Evolutionary conservation across 352 stramenopile genomes (phyloP), one percentile per base, ranked within the genome.

Genomic region (Phytophthora macrochlamydospora): DNA sequence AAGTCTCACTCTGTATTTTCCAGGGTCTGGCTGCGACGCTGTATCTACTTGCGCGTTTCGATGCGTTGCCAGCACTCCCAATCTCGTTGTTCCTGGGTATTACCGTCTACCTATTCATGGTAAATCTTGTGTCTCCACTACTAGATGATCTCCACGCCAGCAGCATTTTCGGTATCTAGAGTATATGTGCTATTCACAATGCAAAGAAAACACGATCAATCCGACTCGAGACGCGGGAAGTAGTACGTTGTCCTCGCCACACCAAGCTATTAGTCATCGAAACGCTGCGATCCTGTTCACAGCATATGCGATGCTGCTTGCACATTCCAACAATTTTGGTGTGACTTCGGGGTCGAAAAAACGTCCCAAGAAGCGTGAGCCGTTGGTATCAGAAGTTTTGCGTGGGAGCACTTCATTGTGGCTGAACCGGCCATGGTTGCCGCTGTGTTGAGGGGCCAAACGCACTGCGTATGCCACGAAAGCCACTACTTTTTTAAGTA

Each of bases 81-180:
- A 98, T 99, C 63, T 98, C 91, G 9, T 97, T 99, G 50, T 97
- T 98, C 48, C 69, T 93, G 7, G 77, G 87, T 30, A 85, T 93
- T 65, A 42, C 69, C 43, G 54, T 67, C 37, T 91, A 81, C 33
- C 33, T 90, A 18, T 51, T 90, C 58, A 73, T 58, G 7, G 56
- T 74, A 29, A 66, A 51, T 9, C 43, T 85, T 6, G 24, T 81
- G 11, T 61, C 55, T 4, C 83, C 83, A 13, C 66, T 90, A 45
- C 30, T 88, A 2, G 59, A 68, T 2, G 49, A 75, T 7, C 63
- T 83, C 48, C 61, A 68, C 8, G 11, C 51, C 24, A 55, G 55
- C 38, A 65, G 54, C 33, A 46, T 73, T 14, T 54, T 76, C 29
- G 33, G 18, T 35, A 59, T 73, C 46, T 71, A 70, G 52, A 65